Evolutionary conservation across 306 rosid species (phyloP).

Genomic region (Pterocarpus macrocarpus): DNA sequence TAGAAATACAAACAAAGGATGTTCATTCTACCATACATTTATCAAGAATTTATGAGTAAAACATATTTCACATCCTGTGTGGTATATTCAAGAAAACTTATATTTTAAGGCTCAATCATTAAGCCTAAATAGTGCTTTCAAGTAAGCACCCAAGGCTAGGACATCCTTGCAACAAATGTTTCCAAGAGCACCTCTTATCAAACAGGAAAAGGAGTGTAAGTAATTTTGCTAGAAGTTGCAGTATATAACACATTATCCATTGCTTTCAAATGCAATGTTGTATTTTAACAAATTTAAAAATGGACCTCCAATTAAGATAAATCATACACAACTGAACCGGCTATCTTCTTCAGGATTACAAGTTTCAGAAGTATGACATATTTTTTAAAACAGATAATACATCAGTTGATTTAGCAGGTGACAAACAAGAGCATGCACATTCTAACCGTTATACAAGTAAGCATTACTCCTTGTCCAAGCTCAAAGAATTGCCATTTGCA

Average conservation of each 20-base stretch:
- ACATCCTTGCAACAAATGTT: conserved; percentile 23
- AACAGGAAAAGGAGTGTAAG: background rate
- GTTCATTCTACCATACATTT: background rate
- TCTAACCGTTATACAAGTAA: no score
- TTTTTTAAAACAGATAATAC: background rate
- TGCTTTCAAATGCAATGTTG: conserved; percentile 15
- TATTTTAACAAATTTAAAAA: background rate
- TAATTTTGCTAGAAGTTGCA: conserved; percentile 20
- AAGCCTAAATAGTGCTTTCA: background rate
- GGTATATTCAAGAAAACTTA: background rate
- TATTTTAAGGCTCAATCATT: background rate
- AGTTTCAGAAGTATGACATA: conserved; percentile 6
- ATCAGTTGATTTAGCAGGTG: conserved; percentile 4
- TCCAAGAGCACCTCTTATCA: conserved; percentile 10
- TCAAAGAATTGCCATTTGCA: background rate
- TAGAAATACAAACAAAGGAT: conserved; percentile 8
- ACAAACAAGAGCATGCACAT: conserved; percentile 16
- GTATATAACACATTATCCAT: conserved; percentile 28
- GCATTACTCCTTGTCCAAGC: no score
- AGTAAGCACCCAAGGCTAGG: background rate
- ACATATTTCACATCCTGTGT: background rate
- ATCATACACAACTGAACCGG: background rate
- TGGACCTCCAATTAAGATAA: conserved; percentile 14
- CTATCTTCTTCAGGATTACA: conserved; percentile 9
- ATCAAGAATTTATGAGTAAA: conserved; percentile 19